phyloP scores from a whole-genome alignment of 495 filamentous ascomycete genomes.

The Pyrenula aspistea region DNA sequence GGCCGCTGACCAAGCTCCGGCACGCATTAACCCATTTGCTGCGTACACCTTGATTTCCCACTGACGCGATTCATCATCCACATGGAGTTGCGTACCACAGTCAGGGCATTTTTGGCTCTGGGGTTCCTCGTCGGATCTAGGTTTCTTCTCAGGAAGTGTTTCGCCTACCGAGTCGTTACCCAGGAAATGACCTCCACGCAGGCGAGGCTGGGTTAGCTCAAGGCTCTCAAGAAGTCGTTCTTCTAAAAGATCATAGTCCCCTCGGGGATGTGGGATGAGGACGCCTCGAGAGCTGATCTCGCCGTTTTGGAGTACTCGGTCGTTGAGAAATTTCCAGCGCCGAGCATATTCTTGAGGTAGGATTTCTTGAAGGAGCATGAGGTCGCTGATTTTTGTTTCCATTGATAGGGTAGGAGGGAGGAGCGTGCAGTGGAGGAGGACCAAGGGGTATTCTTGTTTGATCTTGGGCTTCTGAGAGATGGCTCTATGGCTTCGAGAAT shows the following conservation, averaged over 20 bases:
- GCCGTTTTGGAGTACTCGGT: constrained; percentile 58
- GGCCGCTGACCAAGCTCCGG: constrained; percentile 83
- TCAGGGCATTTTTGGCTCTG: constrained; percentile 44
- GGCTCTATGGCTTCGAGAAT: constrained; percentile 32
- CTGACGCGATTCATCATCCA: constrained; percentile 35
- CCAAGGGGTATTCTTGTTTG: constrained; percentile 62
- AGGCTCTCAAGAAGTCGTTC: constrained; percentile 82
- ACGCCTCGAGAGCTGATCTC: constrained; percentile 70
- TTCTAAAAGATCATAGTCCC: constrained; percentile 84
- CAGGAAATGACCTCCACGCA: constrained; percentile 68
- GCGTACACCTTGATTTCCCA: constrained; percentile 88
- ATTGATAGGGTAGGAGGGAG: constrained; percentile 56
- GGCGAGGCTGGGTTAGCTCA: constrained; percentile 58
- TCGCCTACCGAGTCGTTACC: constrained; percentile 25
- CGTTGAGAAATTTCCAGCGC: constrained; percentile 63
- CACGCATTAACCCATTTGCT: constrained; percentile 83
- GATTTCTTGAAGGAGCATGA: constrained; percentile 40
- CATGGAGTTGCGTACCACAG: constrained; percentile 43
- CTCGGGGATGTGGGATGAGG: constrained; percentile 76
- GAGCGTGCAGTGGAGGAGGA: constrained; percentile 78
- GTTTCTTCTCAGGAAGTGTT: constrained; percentile 5
- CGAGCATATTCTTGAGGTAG: constrained; percentile 48
- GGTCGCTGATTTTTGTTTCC: constrained; percentile 25
- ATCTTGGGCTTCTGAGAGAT: constrained; percentile 30
- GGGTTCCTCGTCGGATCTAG: constrained; percentile 13